These are phyloP conservation scores for Pichia occidentalis DNA, from an alignment of 805 yeast genomes.

Conservation along the genomic window DNA sequence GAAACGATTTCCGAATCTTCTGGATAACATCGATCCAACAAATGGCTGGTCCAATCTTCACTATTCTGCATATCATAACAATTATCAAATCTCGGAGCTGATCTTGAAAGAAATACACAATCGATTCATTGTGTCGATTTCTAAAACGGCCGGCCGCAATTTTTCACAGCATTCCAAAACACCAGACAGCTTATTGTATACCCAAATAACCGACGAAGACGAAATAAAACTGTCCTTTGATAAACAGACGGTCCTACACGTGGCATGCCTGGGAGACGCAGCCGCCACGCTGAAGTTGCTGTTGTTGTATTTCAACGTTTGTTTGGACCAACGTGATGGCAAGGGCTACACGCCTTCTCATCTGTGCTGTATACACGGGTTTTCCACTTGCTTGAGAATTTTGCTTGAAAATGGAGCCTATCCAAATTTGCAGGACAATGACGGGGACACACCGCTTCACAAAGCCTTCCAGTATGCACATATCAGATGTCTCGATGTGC, in stretches of 20 bases:
- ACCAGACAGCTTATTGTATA: slow-evolving; percentile 14
- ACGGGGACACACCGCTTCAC: slow-evolving; percentile 81
- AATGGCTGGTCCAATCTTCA: slow-evolving; percentile 84
- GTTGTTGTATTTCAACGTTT: slow-evolving; percentile 50
- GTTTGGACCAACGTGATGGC: slow-evolving; percentile 42
- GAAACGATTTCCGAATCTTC: slow-evolving; percentile 59
- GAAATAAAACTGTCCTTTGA: slow-evolving; percentile 42
- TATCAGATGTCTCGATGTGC: slow-evolving; percentile 45
- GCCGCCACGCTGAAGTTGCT: slow-evolving; percentile 68
- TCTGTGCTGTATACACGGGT: slow-evolving; percentile 54
- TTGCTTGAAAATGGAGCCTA: slow-evolving; percentile 73
- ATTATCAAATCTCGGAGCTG: slow-evolving; percentile 45
- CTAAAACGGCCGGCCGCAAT: slow-evolving; percentile 1
- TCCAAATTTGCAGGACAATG: slow-evolving; percentile 59
- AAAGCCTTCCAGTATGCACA: slow-evolving; percentile 70
- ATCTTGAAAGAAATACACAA: slow-evolving; percentile 18
- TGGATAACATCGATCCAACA: slow-evolving; percentile 59
- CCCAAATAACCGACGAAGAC: slow-evolving; percentile 29
- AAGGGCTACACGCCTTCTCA: slow-evolving; percentile 61
- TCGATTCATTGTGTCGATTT: slow-evolving; percentile 7
- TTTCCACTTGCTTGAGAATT: slow-evolving; percentile 55
- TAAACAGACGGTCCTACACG: slow-evolving; percentile 61
- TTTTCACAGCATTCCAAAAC: slow-evolving; percentile 1
- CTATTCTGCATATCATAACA: slow-evolving; percentile 71
- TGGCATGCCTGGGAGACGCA: slow-evolving; percentile 47